phyloP scores from a whole-genome alignment of 768 basidiomycete species.

The Termitomyces bulborhizus region DNA sequence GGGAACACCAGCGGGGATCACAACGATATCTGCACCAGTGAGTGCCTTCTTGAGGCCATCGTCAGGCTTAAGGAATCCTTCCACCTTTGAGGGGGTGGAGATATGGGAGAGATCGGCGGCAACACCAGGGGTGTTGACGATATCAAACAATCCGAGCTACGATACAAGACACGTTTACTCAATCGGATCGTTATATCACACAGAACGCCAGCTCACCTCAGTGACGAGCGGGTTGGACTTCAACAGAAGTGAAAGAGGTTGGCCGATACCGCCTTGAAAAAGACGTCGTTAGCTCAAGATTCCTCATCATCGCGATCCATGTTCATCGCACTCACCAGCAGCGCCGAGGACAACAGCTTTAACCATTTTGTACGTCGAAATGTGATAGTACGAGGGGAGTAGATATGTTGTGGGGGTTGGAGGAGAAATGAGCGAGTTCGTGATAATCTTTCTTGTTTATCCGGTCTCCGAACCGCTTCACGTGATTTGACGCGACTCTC shows the following conservation, averaged over 20 bases:
- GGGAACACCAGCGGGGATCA: slow-evolving; percentile 96
- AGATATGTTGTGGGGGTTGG: slow-evolving; percentile 6
- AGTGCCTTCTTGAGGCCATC: slow-evolving; percentile 81
- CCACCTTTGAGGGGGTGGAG: slow-evolving; percentile 78
- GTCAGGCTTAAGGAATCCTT: slow-evolving; percentile 73
- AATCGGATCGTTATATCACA: neutral
- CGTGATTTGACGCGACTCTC: slow-evolving; percentile 15
- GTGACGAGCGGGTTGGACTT: slow-evolving; percentile 81
- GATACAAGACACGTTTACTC: neutral
- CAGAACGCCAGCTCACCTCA: slow-evolving; percentile 39
- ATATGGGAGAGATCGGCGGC: slow-evolving; percentile 95
- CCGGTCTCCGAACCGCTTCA: slow-evolving; percentile 4
- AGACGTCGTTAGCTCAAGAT: neutral
- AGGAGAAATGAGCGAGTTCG: slow-evolving; percentile 6
- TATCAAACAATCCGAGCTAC: slow-evolving; percentile 89
- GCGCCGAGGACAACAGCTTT: slow-evolving; percentile 97
- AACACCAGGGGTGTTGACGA: slow-evolving; percentile 96
- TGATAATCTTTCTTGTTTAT: neutral
- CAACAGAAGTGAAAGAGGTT: slow-evolving; percentile 88
- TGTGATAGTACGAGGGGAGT: neutral
- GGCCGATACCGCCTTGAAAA: slow-evolving; percentile 84
- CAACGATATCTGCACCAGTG: slow-evolving; percentile 80
- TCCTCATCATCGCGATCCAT: slow-evolving; percentile 7
- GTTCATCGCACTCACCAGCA: slow-evolving; percentile 50
- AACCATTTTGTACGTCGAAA: slow-evolving; percentile 29